phyloP scores from a whole-genome alignment of 176 grass and related monocot genomes.

The Carex cristatella region DNA sequence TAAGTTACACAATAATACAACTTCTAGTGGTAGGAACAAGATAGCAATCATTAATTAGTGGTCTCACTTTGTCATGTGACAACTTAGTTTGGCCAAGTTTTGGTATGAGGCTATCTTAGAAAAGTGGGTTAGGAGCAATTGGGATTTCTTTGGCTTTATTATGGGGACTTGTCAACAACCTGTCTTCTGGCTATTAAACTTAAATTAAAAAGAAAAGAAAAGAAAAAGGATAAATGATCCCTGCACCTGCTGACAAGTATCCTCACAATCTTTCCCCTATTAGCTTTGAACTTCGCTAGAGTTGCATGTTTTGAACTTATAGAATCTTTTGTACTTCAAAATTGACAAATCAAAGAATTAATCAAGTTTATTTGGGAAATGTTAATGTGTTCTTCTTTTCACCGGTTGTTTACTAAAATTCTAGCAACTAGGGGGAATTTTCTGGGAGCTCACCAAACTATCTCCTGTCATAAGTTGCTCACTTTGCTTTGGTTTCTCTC shows the following conservation, averaged over 20 bases:
- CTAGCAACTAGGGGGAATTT: not conserved
- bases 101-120: not conserved
- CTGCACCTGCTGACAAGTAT: not conserved
- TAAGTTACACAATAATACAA: not conserved
- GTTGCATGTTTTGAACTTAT: not conserved
- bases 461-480: not conserved
- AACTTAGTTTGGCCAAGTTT: not conserved
- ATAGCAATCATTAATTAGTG: not conserved
- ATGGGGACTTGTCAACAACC: not conserved
- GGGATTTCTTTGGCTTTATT: slow-evolving; percentile 9
- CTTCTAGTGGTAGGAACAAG: not conserved
- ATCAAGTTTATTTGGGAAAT: not conserved
- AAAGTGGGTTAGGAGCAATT: slow-evolving; percentile 4
- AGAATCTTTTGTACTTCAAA: not conserved
- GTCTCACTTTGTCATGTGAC: not conserved
- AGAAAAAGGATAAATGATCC: not conserved
- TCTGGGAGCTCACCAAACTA: not conserved
- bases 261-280: not conserved
- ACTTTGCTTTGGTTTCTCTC: not conserved
- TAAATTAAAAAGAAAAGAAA: not conserved
- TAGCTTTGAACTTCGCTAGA: not conserved
- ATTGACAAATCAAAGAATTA: not conserved
- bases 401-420: not conserved
- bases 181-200: not conserved
- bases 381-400: not conserved